phyloP scores from a whole-genome alignment of 2,329 filamentous ascomycete genomes.

The Colletotrichum tanaceti region DNA sequence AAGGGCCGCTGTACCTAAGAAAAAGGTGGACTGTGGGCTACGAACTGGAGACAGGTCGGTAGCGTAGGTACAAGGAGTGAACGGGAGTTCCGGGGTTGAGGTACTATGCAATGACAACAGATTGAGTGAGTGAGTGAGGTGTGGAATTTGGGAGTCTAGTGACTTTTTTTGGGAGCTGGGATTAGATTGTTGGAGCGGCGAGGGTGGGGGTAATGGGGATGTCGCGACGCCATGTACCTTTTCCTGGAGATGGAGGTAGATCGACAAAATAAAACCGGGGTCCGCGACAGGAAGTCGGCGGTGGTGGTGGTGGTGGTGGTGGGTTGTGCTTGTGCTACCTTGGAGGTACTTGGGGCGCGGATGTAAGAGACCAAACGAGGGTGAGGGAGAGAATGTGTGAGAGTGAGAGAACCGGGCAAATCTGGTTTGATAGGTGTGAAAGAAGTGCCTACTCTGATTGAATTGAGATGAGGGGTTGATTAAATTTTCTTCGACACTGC shows the following conservation, averaged over 20 bases:
- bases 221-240: slow-evolving; percentile 32
- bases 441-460: slow-evolving; percentile 5
- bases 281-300: not conserved
- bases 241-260: slow-evolving; percentile 38
- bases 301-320: too few relatives aligned
- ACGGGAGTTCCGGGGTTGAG: slow-evolving; percentile 39
- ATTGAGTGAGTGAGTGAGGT: slow-evolving; percentile 2
- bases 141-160: slow-evolving; percentile 1
- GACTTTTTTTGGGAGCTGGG: slow-evolving; percentile 15
- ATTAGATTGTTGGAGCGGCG: slow-evolving; percentile 18
- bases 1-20: not conserved
- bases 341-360: not conserved
- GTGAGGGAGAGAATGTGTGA: not conserved
- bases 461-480: not conserved
- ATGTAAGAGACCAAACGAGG: not conserved
- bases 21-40: slow-evolving; percentile 12
- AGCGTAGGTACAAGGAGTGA: not conserved
- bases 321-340: not conserved
- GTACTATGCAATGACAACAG: not conserved
- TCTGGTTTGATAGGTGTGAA: slow-evolving; percentile 2
- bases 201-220: slow-evolving; percentile 5
- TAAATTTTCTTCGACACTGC: slow-evolving; percentile 35
- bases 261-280: slow-evolving; percentile 23
- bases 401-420: too few relatives aligned
- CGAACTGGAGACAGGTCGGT: slow-evolving; percentile 14